Conservation (phyloP, 169 alveolate species). For the Eimeria sp. region DNA sequence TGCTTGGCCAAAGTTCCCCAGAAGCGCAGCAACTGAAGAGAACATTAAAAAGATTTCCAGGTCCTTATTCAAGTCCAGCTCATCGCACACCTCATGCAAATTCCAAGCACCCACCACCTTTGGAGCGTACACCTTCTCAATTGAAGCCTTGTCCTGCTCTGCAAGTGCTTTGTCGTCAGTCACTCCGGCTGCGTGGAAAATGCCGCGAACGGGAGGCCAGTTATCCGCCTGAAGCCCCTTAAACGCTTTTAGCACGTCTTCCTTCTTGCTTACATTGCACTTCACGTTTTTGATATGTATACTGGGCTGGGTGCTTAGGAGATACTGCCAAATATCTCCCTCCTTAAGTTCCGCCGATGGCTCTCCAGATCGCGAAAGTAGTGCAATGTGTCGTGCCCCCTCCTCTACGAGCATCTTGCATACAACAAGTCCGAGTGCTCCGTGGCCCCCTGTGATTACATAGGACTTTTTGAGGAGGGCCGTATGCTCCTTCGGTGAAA, state of each 20-base stretch:
- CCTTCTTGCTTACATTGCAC: conserved; percentile 73
- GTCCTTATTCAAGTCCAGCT: conserved; percentile 68
- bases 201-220: conserved; percentile 79
- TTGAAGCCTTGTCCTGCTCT: conserved; percentile 79
- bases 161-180: conserved; percentile 84
- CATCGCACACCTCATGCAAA: conserved; percentile 85
- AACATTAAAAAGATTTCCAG: conserved; percentile 85
- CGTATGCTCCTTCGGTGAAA: conserved; percentile 8
- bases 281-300: conserved; percentile 12
- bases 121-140: conserved; percentile 86
- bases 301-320: not conserved
- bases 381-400: conserved; percentile 85
- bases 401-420: conserved; percentile 87
- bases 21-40: conserved; percentile 88
- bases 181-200: conserved; percentile 88
- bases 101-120: conserved; percentile 90
- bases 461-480: conserved; percentile 67
- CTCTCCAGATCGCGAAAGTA: conserved; percentile 81
- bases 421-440: conserved; percentile 86
- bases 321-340: conserved; percentile 72
- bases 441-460: conserved; percentile 84
- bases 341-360: conserved; percentile 46
- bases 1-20: conserved; percentile 89
- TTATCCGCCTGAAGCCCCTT: conserved; percentile 19
- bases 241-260: conserved; percentile 45